Percentiles rank a stretch among this genome's conserved stretches.
Evolutionary conservation across 1,284 basidiomycete genomes (phyloP).

Genomic region (Fomitopsis pinicola): DNA sequence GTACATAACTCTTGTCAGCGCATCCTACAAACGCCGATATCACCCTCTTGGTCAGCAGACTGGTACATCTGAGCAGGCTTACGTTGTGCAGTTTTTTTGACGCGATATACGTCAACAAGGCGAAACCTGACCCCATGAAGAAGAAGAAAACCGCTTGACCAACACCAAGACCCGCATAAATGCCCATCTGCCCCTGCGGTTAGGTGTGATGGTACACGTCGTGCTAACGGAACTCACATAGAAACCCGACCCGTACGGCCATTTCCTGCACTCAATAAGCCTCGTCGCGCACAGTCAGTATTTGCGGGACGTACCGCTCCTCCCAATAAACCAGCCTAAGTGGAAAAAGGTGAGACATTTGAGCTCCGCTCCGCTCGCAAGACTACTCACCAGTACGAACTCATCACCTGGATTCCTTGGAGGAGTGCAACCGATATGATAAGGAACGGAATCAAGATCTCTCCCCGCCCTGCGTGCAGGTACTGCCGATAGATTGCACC

Average conservation of each 20-base stretch:
- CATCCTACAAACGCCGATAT: constrained; percentile 32
- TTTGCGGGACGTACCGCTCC: constrained; percentile 35
- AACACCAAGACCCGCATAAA: constrained; percentile 56
- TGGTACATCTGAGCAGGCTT: background rate
- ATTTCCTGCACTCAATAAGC: constrained; percentile 33
- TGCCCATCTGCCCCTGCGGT: constrained; percentile 49
- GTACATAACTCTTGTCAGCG: constrained; percentile 61
- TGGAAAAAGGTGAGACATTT: background rate
- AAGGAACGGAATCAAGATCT: constrained; percentile 49
- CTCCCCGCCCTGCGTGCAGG: constrained; percentile 50
- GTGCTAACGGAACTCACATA: constrained; percentile 41
- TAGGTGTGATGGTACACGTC: background rate
- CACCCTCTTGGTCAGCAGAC: background rate
- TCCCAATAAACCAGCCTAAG: constrained; percentile 70
- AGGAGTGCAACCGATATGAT: constrained; percentile 46
- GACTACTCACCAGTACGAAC: constrained; percentile 57
- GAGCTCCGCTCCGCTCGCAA: background rate
- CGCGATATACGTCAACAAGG: constrained; percentile 63
- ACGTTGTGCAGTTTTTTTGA: constrained; percentile 45
- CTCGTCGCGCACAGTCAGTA: constrained; percentile 1
- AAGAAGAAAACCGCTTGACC: constrained; percentile 49
- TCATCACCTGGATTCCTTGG: constrained; percentile 59
- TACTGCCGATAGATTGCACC: constrained; percentile 50
- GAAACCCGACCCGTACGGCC: constrained; percentile 49
- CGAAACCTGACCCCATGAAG: constrained; percentile 50